phyloP scores from a whole-genome alignment of 306 rosid species.

The Medicago ruthenica region DNA sequence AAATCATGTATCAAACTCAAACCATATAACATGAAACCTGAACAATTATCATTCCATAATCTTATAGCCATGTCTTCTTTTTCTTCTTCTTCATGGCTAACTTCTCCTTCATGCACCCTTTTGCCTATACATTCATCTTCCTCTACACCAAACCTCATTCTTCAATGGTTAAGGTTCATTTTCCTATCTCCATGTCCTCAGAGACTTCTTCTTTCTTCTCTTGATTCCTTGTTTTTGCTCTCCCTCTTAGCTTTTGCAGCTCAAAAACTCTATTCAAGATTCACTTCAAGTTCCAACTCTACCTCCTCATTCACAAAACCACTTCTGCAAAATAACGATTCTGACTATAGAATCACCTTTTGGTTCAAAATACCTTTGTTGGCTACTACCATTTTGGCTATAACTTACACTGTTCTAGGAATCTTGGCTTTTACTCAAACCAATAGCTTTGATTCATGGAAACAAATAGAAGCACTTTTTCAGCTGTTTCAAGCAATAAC shows the following conservation, averaged over 20 bases:
- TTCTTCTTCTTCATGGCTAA: constrained; percentile 42
- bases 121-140: constrained; percentile 44
- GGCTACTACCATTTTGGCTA: constrained; percentile 29
- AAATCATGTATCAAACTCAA: neutral
- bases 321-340: constrained; percentile 40
- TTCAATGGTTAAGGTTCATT: constrained; percentile 48
- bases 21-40: neutral
- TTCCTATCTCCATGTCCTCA: constrained; percentile 56
- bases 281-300: too few species aligned
- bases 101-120: constrained; percentile 44
- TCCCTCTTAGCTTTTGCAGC: constrained; percentile 37
- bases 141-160: constrained; percentile 12
- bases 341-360: constrained; percentile 41
- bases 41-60: neutral
- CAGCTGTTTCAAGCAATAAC: constrained; percentile 41
- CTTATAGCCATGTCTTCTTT: constrained; percentile 43
- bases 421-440: constrained; percentile 44
- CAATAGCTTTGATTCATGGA: constrained; percentile 42
- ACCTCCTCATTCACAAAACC: constrained; percentile 36
- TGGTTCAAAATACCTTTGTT: constrained; percentile 47
- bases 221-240: constrained; percentile 46
- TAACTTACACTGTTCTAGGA: constrained; percentile 44
- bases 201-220: constrained; percentile 34
- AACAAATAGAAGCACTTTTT: constrained; percentile 45
- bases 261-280: constrained; percentile 18